Base-by-base conservation (phyloP, 345 rosid genomes). In the Murraya paniculata region DNA sequence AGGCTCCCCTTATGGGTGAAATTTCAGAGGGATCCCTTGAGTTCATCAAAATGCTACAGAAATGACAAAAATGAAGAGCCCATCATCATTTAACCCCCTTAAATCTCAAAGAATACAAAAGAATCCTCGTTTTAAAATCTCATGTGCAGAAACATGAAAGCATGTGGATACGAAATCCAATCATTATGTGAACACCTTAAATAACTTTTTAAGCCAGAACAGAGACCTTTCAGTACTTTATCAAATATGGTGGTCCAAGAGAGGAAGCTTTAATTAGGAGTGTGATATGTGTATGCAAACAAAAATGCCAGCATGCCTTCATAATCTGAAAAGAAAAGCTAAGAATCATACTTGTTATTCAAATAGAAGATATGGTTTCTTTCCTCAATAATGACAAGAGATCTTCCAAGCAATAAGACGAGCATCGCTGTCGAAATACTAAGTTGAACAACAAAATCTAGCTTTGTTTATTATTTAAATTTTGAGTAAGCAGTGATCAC, bases 331-430 rank as follows among this genome's bases (percentile, higher is more conserved):
- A 27, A 1, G 24, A 62, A 41, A 21, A 9, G 27, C 14, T 56
- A 27, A 59, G 55, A 58, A 38, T 60, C 36, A 25, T 35, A 35
- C 38, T 74, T 39, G 58, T 60, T 60, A 24, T 58, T 39, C 25
- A 41, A 22, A 33, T 62, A 4, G 14, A 41, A 9, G 39, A 74
- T 28, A 62, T 28, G n/a, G n/a, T 6, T 7, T 56, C 27, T 9
- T 35, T 39, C 35, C 53, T 14, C 38, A 59, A 59, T 14, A 2
- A 58, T 33, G 64, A 72, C 64, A 61, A 7, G 19, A 73, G 25
- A 61, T 25, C 18, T 57, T 73, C 66, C 57, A 27, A 38, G 35
- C 24, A 62, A 73, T 73, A 73, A 60, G 77, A 73, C 57, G 28
- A 28, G 36, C 22, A 71, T 27, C 18, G 30, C 7, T 14, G 7